A percentile compares a stretch with the other conserved stretches of the same genome.
phyloP scores from a whole-genome alignment of 2,329 filamentous ascomycete genomes.

The Neoascochyta sp. region DNA sequence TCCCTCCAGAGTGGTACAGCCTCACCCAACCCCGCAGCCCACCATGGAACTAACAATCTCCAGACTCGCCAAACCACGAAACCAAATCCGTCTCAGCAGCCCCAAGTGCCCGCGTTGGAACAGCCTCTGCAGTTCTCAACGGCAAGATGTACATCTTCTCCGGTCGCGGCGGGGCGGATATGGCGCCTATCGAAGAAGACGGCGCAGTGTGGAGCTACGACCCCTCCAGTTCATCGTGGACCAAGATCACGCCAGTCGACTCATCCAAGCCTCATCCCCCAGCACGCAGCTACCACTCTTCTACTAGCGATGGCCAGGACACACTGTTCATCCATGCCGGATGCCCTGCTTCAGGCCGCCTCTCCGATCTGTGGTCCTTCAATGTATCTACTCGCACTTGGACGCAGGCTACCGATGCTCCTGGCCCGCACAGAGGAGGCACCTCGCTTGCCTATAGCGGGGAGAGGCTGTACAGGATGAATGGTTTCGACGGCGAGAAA shows the following conservation, averaged over 20 bases:
- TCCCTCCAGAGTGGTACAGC: constrained; percentile 42
- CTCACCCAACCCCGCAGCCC: constrained; percentile 10
- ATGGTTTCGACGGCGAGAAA: constrained; percentile 68
- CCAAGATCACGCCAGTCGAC: constrained; percentile 55
- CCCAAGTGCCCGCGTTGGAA: constrained; percentile 67
- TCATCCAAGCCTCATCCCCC: constrained; percentile 53
- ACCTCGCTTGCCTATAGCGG: constrained; percentile 62
- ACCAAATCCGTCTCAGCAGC: constrained; percentile 39
- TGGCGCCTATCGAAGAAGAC: constrained; percentile 68
- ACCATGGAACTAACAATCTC: constrained; percentile 8
- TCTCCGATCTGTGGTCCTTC: constrained; percentile 76
- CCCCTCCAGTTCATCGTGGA: constrained; percentile 62
- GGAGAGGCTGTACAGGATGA: constrained; percentile 70
- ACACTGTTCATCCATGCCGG: constrained; percentile 76
- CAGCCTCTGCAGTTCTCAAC: constrained; percentile 65
- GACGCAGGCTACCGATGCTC: constrained; percentile 65
- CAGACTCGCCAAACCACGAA: constrained; percentile 44
- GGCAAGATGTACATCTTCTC: constrained; percentile 76
- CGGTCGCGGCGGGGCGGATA: constrained; percentile 66
- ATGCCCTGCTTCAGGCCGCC: constrained; percentile 59
- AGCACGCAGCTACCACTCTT: constrained; percentile 68
- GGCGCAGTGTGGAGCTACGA: constrained; percentile 76
- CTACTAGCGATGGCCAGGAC: constrained; percentile 62
- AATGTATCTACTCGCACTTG: constrained; percentile 62
- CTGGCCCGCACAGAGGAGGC: constrained; percentile 63